Percentiles rank a stretch among this genome's conserved stretches.
Evolutionary conservation across 2,329 filamentous ascomycete species (phyloP).

Genomic region (Allantophomopsis lycopodina): DNA sequence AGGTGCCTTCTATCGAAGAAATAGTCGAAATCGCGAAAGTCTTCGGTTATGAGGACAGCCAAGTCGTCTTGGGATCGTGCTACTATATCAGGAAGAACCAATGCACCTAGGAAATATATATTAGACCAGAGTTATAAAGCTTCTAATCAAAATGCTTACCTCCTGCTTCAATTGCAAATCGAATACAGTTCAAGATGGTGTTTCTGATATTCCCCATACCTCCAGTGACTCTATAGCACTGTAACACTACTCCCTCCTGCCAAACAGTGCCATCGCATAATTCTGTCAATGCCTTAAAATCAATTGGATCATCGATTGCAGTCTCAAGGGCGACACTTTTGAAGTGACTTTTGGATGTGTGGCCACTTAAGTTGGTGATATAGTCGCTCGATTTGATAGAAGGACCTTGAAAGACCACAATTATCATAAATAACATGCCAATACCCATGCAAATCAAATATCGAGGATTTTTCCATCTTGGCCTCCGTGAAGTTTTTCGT

Average conservation of each 20-base stretch:
- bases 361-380: too few species aligned
- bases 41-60: constrained; percentile 1
- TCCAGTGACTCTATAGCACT: constrained; percentile 27
- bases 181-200: constrained; percentile 28
- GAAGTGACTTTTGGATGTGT: too few species aligned
- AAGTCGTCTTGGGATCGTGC: constrained; percentile 4
- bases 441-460: too few species aligned
- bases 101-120: constrained; percentile 16
- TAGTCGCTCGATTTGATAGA: too few species aligned
- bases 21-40: constrained; percentile 8
- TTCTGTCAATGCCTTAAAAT: constrained; percentile 5
- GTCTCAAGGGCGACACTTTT: constrained; percentile 1
- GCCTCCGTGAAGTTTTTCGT: too few species aligned
- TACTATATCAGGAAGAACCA: constrained; percentile 21
- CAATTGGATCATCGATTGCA: constrained; percentile 11
- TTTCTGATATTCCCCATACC: constrained; percentile 30
- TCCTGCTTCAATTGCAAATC: constrained; percentile 31
- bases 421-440: too few species aligned
- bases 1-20: constrained; percentile 13
- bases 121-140: too few species aligned
- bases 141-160: constrained; percentile 17
- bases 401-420: too few species aligned
- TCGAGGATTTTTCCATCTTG: too few species aligned
- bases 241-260: constrained; percentile 26
- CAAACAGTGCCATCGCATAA: constrained; percentile 23